Base-by-base conservation (phyloP, 2,329 filamentous ascomycete species). In the Calonectria pteridis region DNA sequence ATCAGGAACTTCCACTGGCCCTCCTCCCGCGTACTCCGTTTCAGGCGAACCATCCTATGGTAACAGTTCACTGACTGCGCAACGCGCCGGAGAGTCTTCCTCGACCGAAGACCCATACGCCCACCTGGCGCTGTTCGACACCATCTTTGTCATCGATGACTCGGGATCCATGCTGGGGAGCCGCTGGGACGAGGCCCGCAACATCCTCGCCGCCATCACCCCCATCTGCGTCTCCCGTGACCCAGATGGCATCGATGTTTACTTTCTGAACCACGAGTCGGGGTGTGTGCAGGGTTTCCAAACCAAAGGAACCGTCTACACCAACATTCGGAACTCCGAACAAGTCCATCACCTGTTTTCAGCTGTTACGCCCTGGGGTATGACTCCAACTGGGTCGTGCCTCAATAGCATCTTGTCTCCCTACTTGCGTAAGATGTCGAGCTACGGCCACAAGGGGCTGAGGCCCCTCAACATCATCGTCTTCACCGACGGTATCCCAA, bases 381-480 rank as follows among this genome's bases (percentile, higher is more conserved):
- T 88, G 18, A 98, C 96, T 0, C 94, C 93, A 0, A 98, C 95
- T 0, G 96, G 95, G 1, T 87, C 86, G 43, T 90, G 94, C 10
- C 88, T 98, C 1, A 88, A 92, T 71, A 84, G 89, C 62, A 95
- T 98, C 76, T 87, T 98, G 7, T 87, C 88, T 55, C 92, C 94
- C 0, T 98, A 98, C 81, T 82, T 98, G 2, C 81, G 71, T 1
- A 70, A 76, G 9, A 75, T 85, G 9, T 84, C 67, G 1, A 43
- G 85, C 0, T 85, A 88, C 4, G 83, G 85, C 20, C 71, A 83
- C 0, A 83, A 85, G 43, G 82, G 81, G 10, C 88, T 94, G 28
- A 95, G 95, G 82, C 95, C 95, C 1, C 86, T 98, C 59, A 98
- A 98, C 82, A 89, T 98, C 83, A 98, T 98, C 79, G 93, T 97